These are phyloP conservation scores for Pleurotus cornucopiae DNA, from an alignment of 768 basidiomycete genomes.

Conservation along the genomic window DNA sequence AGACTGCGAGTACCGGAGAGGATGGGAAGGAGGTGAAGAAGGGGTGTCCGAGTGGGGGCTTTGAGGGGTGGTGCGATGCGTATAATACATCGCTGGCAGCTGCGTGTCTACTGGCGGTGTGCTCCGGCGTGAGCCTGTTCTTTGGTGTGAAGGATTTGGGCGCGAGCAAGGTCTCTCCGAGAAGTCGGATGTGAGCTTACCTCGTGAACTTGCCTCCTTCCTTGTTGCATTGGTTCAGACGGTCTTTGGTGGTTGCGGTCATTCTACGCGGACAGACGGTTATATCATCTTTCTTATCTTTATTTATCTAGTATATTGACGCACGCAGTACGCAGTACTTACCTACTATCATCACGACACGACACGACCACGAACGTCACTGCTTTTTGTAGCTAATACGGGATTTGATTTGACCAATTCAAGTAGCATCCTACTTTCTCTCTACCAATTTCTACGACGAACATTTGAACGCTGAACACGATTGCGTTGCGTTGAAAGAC, in stretches of 20 bases:
- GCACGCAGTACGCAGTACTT: neutral
- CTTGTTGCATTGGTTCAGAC: neutral
- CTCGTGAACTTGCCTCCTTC: no score
- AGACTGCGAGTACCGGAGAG: no score
- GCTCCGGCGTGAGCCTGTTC: constrained; percentile 53
- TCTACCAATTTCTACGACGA: no score
- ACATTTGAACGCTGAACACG: no score
- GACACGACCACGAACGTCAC: neutral
- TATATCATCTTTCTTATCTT: no score
- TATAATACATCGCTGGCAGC: constrained; percentile 66
- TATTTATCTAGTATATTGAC: neutral
- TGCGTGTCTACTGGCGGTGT: constrained; percentile 51
- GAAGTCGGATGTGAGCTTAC: constrained; percentile 41
- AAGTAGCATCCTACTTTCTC: no score
- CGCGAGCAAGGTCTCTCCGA: constrained; percentile 56
- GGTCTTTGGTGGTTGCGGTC: no score
- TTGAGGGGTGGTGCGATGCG: constrained; percentile 68
- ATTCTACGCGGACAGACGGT: no score
- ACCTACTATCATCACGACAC: constrained; percentile 3
- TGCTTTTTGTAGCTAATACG: no score
- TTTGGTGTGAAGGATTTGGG: constrained; percentile 66
- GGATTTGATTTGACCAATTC: no score
- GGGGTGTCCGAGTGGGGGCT: constrained; percentile 59
- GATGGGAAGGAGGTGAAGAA: constrained; percentile 17
- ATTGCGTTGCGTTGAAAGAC: no score